phyloP scores from a whole-genome alignment of 2,329 filamentous ascomycete species.

The Apiospora sp. region DNA sequence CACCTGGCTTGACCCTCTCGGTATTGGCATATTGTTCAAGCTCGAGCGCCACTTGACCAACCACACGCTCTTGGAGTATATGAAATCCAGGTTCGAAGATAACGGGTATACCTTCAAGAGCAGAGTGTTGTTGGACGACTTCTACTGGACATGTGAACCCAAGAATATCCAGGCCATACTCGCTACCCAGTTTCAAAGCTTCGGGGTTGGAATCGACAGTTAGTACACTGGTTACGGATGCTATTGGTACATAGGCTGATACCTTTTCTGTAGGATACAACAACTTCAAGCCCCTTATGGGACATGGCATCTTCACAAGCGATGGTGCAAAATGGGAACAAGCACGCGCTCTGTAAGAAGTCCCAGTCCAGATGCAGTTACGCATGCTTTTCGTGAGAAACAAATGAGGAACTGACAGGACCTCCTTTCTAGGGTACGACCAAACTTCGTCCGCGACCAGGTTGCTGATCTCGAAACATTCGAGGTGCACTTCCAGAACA shows the following conservation, averaged over 20 bases:
- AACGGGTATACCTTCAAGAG: conserved; percentile 37
- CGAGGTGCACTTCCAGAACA: conserved; percentile 24
- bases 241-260: conserved; percentile 36
- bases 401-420: background rate
- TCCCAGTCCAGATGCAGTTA: background rate
- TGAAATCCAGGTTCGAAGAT: conserved; percentile 27
- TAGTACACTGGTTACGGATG: conserved; percentile 42
- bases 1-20: conserved; percentile 32
- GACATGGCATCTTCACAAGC: conserved; percentile 61
- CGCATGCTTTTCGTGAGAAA: background rate
- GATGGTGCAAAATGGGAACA: conserved; percentile 63
- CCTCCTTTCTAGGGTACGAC: background rate
- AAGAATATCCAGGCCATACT: conserved; percentile 31
- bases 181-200: conserved; percentile 52
- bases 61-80: conserved; percentile 34
- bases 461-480: conserved; percentile 22
- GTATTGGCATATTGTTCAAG: conserved; percentile 37
- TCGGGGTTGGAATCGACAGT: conserved; percentile 44
- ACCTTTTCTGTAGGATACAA: conserved; percentile 8
- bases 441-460: conserved; percentile 23
- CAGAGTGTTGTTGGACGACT: conserved; percentile 34
- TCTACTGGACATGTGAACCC: conserved; percentile 36
- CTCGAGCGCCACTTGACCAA: conserved; percentile 30
- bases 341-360: conserved; percentile 52
- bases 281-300: conserved; percentile 46